Base-by-base conservation (phyloP, 345 rosid species). In the Salix arbutifolia region DNA sequence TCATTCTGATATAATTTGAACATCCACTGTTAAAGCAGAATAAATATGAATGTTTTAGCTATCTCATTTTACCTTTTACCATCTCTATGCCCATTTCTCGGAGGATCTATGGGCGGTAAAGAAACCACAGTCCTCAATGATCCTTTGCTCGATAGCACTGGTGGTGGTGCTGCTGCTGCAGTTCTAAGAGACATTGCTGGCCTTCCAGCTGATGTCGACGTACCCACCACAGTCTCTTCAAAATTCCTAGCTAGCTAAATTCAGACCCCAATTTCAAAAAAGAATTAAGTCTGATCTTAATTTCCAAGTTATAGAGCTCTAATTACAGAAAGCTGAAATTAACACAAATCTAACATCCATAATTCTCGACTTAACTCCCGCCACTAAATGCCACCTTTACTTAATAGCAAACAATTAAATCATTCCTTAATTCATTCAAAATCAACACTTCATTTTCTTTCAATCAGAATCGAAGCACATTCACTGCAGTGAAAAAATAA, bases 121-220 rank as follows among this genome's bases (percentile, higher is more conserved):
- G 92, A 85, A 65, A 86, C 87, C 7, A 90, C 87, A 8, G 92
- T 89, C 85, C 86, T 88, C 40, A 91, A 82, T 50, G 90, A 83
- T 50, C 82, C 83, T 78, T 91, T 92, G 78, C 81, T 84, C 2
- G 92, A 88, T 4, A 89, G 92, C 31, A 88, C 85, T 70, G 90
- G 85, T 19, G 89, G 87, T 11, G 87, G 74, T 38, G 91, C 53
- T 23, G 91, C 64, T 23, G 69, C 74, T 28, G 90, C 78, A 40
- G 91, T 65, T 21, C 86, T 87, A 74, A 83, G 80, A 50, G 97
- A 79, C 72, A 82, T 77, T 33, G 92, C 31, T 48, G 91, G 75
- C 80, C 91, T 84, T 75, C 90, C 97, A 52, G 91, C 74, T 23
- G 97, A 89, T 26, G 88, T 80, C 12, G 94, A 91, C 35, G 87